phyloP scores from a whole-genome alignment of 2,329 filamentous ascomycete species.

The Elsinoe arachidis region DNA sequence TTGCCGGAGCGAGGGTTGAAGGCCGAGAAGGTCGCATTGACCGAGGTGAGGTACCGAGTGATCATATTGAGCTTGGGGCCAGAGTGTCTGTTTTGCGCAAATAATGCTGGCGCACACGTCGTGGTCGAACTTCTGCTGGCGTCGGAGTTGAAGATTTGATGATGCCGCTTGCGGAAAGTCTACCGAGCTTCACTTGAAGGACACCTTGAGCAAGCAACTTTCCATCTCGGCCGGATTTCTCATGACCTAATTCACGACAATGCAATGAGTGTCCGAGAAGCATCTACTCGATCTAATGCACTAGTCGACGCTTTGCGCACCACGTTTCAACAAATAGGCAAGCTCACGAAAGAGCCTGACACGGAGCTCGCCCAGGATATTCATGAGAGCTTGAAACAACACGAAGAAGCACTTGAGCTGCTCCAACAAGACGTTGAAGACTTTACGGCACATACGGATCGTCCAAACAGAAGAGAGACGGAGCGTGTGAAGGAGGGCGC shows the following conservation, averaged over 20 bases:
- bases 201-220: background rate
- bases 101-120: too few relatives aligned
- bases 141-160: background rate
- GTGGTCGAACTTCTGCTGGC: background rate
- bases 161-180: background rate
- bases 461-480: conserved; percentile 36
- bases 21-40: conserved; percentile 83
- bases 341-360: conserved; percentile 52
- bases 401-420: conserved; percentile 76
- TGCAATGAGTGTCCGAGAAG: conserved; percentile 12
- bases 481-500: conserved; percentile 54
- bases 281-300: conserved; percentile 18
- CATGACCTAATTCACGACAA: background rate
- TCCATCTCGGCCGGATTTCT: background rate
- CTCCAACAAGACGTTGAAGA: conserved; percentile 70
- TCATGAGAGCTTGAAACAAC: conserved; percentile 63
- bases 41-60: conserved; percentile 75
- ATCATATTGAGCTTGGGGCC: conserved; percentile 53
- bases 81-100: conserved; percentile 24
- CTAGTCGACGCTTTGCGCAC: conserved; percentile 47
- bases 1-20: conserved; percentile 67
- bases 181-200: background rate
- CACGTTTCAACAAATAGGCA: conserved; percentile 47
- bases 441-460: conserved; percentile 42
- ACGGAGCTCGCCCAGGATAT: conserved; percentile 72